Evolutionary conservation across 2,329 filamentous ascomycete species (phyloP).

Genomic region (Penicillium decumbens): DNA sequence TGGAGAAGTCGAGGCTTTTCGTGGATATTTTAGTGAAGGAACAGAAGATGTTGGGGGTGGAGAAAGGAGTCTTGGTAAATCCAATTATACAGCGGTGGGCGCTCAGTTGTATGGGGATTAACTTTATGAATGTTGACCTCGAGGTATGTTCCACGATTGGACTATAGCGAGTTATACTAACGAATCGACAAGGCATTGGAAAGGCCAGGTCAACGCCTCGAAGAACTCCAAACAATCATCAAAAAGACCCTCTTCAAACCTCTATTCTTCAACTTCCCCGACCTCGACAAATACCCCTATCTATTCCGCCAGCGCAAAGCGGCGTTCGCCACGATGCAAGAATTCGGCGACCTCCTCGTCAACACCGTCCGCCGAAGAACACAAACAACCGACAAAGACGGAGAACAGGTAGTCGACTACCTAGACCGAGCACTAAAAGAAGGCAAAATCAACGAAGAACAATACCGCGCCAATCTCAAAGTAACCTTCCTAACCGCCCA

Average conservation of each 20-base stretch:
- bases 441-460: slow-evolving; percentile 32
- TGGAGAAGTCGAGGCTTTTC: slow-evolving; percentile 23
- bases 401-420: slow-evolving; percentile 21
- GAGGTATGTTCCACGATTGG: slow-evolving; percentile 11
- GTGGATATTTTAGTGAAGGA: slow-evolving; percentile 23
- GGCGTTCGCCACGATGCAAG: slow-evolving; percentile 23
- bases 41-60: slow-evolving; percentile 7
- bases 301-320: slow-evolving; percentile 19
- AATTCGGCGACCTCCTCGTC: slow-evolving; percentile 22
- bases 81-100: slow-evolving; percentile 26
- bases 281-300: slow-evolving; percentile 22
- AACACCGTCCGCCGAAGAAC: slow-evolving; percentile 9
- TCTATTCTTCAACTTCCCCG: slow-evolving; percentile 26
- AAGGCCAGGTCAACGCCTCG: slow-evolving; percentile 20
- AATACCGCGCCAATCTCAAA: slow-evolving; percentile 41
- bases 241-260: slow-evolving; percentile 26
- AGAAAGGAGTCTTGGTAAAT: slow-evolving; percentile 18
- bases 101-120: slow-evolving; percentile 25
- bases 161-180: background rate
- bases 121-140: slow-evolving; percentile 26
- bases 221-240: slow-evolving; percentile 25
- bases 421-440: slow-evolving; percentile 21
- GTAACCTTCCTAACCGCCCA: slow-evolving; percentile 42
- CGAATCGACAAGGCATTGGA: slow-evolving; percentile 19
- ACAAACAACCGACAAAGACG: background rate